Evolutionary conservation across 2,329 filamentous ascomycete species (phyloP).

Genomic region (Setomelanomma holmii): DNA sequence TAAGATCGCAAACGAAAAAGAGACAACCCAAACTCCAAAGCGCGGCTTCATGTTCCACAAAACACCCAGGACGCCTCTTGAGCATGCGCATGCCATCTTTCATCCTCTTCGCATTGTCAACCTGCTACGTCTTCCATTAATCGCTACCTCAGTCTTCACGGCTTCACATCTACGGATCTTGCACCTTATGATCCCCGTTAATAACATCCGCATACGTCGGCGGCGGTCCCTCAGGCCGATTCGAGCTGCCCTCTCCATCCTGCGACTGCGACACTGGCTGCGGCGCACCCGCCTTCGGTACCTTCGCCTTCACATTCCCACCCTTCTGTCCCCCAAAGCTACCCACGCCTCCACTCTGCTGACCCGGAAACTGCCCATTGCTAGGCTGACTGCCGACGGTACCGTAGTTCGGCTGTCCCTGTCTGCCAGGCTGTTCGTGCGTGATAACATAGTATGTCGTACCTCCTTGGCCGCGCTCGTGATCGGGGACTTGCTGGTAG

Average conservation of each 20-base stretch:
- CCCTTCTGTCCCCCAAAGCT: conserved; percentile 37
- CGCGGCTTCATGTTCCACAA: too few species aligned
- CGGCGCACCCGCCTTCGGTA: conserved; percentile 16
- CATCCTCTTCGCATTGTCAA: too few species aligned
- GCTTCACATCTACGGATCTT: conserved; percentile 55
- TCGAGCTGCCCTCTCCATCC: conserved; percentile 36
- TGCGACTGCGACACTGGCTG: too few species aligned
- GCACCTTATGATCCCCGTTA: conserved; percentile 89
- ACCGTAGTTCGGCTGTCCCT: conserved; percentile 47
- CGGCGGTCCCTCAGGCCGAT: conserved; percentile 60
- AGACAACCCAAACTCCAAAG: too few species aligned
- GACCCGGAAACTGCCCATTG: conserved; percentile 52
- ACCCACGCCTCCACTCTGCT: conserved; percentile 45
- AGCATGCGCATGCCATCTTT: too few species aligned
- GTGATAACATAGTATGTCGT: conserved; percentile 38
- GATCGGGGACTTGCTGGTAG: conserved; percentile 69
- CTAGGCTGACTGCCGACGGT: conserved; percentile 49
- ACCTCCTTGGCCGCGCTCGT: conserved; percentile 52
- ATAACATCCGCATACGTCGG: conserved; percentile 92
- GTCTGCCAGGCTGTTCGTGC: conserved; percentile 49
- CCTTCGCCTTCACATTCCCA: conserved; percentile 22
- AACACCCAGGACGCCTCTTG: too few species aligned
- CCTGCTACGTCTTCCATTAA: too few species aligned
- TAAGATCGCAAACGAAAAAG: too few species aligned
- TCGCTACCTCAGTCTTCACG: too few species aligned